Percentiles rank a stretch among this genome's conserved stretches.
Conservation (phyloP, 2,329 filamentous ascomycete genomes). For the Fusarium drepaniforme region DNA sequence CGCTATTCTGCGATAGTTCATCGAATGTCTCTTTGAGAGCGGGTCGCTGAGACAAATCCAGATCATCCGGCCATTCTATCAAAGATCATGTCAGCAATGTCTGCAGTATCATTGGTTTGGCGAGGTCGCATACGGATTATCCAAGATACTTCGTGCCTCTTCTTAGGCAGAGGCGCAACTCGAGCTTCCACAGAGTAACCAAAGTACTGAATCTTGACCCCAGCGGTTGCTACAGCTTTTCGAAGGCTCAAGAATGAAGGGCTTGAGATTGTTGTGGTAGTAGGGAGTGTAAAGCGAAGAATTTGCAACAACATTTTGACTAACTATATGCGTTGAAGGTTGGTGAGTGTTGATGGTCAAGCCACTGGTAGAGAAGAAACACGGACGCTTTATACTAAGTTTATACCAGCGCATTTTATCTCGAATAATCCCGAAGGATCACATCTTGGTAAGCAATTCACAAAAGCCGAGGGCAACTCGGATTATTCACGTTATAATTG, state of each 20-base stretch:
- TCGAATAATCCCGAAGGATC: background rate
- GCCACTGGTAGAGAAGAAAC: background rate
- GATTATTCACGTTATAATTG: background rate
- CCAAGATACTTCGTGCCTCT: constrained; percentile 35
- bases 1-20: background rate
- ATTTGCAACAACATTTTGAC: constrained; percentile 31
- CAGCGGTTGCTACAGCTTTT: constrained; percentile 18
- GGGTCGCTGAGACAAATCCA: constrained; percentile 3
- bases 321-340: background rate
- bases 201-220: constrained; percentile 30
- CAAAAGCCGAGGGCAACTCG: background rate
- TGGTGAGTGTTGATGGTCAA: background rate
- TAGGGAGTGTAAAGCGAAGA: constrained; percentile 29
- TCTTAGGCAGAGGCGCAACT: constrained; percentile 15
- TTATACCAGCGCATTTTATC: background rate
- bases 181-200: constrained; percentile 23
- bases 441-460: background rate
- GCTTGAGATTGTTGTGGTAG: constrained; percentile 20
- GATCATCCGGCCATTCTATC: constrained; percentile 13
- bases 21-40: background rate
- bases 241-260: constrained; percentile 23
- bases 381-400: background rate
- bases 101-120: background rate
- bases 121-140: constrained; percentile 20
- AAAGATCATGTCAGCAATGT: background rate